Percentiles rank a stretch among this genome's conserved stretches.
Conservation (phyloP, 2,329 filamentous ascomycete genomes). For the Fusarium longipes region DNA sequence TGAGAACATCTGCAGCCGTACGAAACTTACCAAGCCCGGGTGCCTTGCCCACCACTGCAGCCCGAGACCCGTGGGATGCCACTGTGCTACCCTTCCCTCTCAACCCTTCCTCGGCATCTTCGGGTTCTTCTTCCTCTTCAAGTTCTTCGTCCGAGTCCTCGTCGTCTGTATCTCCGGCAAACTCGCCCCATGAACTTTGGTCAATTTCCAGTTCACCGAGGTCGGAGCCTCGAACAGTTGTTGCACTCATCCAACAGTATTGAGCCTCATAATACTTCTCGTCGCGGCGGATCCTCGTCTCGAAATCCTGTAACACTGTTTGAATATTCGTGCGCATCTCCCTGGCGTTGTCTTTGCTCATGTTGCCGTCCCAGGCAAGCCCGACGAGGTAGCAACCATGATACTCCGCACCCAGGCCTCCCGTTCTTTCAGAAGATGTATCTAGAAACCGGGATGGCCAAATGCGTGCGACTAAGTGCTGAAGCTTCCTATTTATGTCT, state of each 20-base stretch:
- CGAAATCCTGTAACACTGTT: conserved; percentile 59
- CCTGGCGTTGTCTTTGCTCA: conserved; percentile 56
- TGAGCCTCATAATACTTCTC: conserved; percentile 61
- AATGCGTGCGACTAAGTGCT: conserved; percentile 64
- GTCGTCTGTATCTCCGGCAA: conserved; percentile 49
- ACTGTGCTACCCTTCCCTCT: conserved; percentile 17
- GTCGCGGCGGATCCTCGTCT: conserved; percentile 59
- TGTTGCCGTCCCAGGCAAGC: conserved; percentile 54
- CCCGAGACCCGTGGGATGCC: conserved; percentile 16
- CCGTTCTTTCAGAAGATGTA: conserved; percentile 25
- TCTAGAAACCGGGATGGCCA: conserved; percentile 72
- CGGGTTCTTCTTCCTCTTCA: conserved; percentile 49
- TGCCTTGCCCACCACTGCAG: conserved; percentile 42
- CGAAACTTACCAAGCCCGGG: conserved; percentile 61
- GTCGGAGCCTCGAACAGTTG: conserved; percentile 53
- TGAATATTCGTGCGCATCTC: conserved; percentile 58
- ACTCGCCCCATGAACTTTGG: conserved; percentile 59
- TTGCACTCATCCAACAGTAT: conserved; percentile 61
- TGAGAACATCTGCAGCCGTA: conserved; percentile 68
- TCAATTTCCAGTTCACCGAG: conserved; percentile 60
- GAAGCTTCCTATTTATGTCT: conserved; percentile 67
- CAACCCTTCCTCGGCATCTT: conserved; percentile 13
- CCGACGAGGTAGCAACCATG: conserved; percentile 72
- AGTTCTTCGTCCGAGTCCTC: conserved; percentile 58
- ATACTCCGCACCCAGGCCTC: conserved; percentile 58